Conservation (phyloP, 306 rosid species). For the Prunus dulcis region DNA sequence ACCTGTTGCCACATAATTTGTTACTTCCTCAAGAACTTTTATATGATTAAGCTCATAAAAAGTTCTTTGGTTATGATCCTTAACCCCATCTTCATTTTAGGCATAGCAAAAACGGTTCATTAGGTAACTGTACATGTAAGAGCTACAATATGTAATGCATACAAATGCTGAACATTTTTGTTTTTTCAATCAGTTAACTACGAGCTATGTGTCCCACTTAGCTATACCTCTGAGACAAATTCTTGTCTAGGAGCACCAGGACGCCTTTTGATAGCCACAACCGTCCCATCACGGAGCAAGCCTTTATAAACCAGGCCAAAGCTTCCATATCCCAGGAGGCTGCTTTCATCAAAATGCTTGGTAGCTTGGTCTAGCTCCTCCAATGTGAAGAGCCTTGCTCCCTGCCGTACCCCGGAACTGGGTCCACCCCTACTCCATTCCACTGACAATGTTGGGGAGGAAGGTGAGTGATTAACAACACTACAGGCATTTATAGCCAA, state of each 20-base stretch:
- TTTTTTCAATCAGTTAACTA: neutral
- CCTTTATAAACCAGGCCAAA: conserved; percentile 50
- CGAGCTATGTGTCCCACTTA: conserved; percentile 2
- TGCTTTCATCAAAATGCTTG: conserved; percentile 36
- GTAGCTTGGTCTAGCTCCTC: conserved; percentile 43
- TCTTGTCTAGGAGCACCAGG: conserved; percentile 33
- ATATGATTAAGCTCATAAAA: neutral
- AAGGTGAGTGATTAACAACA: neutral
- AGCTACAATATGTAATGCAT: conserved; percentile 1
- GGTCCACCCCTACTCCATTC: conserved; percentile 39
- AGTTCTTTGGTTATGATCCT: neutral
- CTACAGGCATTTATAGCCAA: neutral
- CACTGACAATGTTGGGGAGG: conserved; percentile 14
- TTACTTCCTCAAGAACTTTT: neutral
- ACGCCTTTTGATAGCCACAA: conserved; percentile 46
- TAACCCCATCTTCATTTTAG: neutral
- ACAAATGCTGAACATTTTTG: neutral
- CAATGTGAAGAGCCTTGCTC: conserved; percentile 33
- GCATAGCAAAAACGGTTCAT: neutral
- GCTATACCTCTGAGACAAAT: conserved; percentile 37
- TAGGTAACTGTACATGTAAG: neutral
- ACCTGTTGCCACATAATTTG: conserved; percentile 30
- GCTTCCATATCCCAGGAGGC: conserved; percentile 43
- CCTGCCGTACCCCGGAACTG: conserved; percentile 11
- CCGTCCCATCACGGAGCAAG: conserved; percentile 40